Evolutionary conservation across 768 basidiomycete species (phyloP).

Genomic region (Suillus fuscotomentosus): DNA sequence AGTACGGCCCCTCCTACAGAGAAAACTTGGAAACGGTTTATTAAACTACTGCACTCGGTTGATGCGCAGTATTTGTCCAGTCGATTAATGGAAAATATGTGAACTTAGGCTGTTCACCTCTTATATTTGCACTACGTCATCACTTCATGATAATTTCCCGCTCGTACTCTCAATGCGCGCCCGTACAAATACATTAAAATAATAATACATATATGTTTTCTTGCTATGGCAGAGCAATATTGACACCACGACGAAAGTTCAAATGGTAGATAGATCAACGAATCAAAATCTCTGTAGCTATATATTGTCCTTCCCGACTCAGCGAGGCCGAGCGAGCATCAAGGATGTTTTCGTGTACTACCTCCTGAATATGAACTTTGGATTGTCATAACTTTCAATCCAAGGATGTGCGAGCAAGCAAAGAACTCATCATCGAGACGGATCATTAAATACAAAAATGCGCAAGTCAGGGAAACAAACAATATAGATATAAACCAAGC

Average conservation of each 20-base stretch:
- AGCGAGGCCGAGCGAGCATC: too few species aligned
- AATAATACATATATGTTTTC: not conserved
- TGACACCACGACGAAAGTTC: too few species aligned
- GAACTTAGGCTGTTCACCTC: not conserved
- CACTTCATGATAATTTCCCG: not conserved
- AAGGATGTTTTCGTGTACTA: too few species aligned
- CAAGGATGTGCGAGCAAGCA: too few species aligned
- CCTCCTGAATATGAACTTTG: too few species aligned
- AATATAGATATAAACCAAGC: too few species aligned
- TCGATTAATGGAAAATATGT: not conserved
- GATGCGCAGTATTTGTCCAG: constrained; percentile 31
- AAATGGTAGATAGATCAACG: not conserved
- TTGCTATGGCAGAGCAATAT: not conserved
- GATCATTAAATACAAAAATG: too few species aligned
- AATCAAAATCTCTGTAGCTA: not conserved
- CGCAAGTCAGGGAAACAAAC: too few species aligned
- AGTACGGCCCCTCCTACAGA: constrained; percentile 41
- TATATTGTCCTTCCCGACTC: not conserved
- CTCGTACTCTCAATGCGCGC: not conserved
- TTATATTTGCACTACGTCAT: not conserved
- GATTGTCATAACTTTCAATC: too few species aligned
- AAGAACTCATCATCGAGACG: too few species aligned
- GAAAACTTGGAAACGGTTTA: constrained; percentile 48
- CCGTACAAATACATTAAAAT: not conserved
- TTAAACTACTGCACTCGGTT: constrained; percentile 47